phyloP scores from a whole-genome alignment of 495 filamentous ascomycete species.

The Chaetomium fimeti region DNA sequence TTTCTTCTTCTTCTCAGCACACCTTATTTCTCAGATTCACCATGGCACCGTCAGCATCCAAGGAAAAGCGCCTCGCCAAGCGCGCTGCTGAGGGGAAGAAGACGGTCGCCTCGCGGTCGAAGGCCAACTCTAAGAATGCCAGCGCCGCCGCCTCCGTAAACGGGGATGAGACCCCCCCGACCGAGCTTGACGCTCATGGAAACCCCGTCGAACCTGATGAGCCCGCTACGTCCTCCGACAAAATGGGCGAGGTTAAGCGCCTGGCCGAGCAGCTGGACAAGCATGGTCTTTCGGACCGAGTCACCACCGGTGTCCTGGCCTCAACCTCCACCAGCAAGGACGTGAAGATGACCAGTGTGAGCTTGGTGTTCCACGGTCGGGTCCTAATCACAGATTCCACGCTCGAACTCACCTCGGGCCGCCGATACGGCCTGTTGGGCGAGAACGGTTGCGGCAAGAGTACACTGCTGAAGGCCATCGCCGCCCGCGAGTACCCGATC shows the following conservation, averaged over 20 bases:
- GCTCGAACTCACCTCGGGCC: conserved; percentile 88
- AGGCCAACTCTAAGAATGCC: conserved; percentile 63
- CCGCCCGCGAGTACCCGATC: conserved; percentile 88
- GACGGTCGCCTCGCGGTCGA: conserved; percentile 64
- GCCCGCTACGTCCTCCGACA: conserved; percentile 65
- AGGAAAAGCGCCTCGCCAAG: conserved; percentile 96
- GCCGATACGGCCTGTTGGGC: conserved; percentile 90
- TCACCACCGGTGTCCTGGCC: conserved; percentile 94
- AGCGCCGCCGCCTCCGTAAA: conserved; percentile 66
- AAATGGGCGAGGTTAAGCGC: conserved; percentile 75
- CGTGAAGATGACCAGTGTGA: conserved; percentile 92
- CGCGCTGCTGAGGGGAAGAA: conserved; percentile 79
- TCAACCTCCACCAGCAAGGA: conserved; percentile 82
- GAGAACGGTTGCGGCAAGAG: conserved; percentile 99
- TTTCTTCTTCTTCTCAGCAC: conserved; percentile 5
- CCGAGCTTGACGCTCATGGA: conserved; percentile 58
- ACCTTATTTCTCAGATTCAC: conserved; percentile 16
- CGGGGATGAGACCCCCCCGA: conserved; percentile 59
- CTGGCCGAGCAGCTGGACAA: conserved; percentile 84
- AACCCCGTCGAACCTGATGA: conserved; percentile 59
- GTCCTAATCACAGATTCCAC: conserved; percentile 92
- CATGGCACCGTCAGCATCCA: conserved; percentile 94
- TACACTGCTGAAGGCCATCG: conserved; percentile 92
- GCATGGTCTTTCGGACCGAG: conserved; percentile 92
- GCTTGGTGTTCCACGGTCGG: conserved; percentile 93